Evolutionary conservation across 2,329 filamentous ascomycete genomes (phyloP).

Genomic region (Stenocarpella maydis): DNA sequence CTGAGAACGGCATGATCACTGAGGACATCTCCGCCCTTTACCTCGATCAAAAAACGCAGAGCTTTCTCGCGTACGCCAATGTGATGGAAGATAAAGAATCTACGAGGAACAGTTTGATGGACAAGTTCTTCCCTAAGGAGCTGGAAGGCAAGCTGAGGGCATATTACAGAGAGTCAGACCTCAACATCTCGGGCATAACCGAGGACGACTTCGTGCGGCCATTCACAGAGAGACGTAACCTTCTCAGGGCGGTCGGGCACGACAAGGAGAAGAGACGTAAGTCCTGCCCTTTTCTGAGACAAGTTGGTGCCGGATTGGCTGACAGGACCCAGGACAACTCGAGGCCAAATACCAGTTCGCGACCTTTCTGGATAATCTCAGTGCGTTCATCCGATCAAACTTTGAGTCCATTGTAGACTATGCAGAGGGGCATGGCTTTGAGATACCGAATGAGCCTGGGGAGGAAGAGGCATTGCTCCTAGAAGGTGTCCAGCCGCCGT

Average conservation of each 20-base stretch:
- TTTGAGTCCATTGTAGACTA: constrained; percentile 46
- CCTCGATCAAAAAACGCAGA: constrained; percentile 57
- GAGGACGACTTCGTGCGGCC: constrained; percentile 57
- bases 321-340: constrained; percentile 42
- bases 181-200: constrained; percentile 47
- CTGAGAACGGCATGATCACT: constrained; percentile 49
- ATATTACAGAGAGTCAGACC: constrained; percentile 50
- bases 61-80: constrained; percentile 62
- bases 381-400: constrained; percentile 44
- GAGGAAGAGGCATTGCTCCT: constrained; percentile 37
- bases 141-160: constrained; percentile 60
- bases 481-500: constrained; percentile 32
- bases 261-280: constrained; percentile 49
- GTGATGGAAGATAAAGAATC: constrained; percentile 57
- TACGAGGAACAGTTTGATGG: constrained; percentile 59
- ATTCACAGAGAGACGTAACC: constrained; percentile 52
- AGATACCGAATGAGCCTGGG: constrained; percentile 45
- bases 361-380: constrained; percentile 46
- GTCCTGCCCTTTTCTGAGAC: not conserved
- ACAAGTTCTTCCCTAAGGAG: constrained; percentile 64
- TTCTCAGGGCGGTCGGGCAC: constrained; percentile 62
- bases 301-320: constrained; percentile 33
- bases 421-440: constrained; percentile 48
- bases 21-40: constrained; percentile 53
- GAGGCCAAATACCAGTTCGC: constrained; percentile 51